phyloP scores from a whole-genome alignment of 768 basidiomycete genomes.

The Tylopilus felleus region DNA sequence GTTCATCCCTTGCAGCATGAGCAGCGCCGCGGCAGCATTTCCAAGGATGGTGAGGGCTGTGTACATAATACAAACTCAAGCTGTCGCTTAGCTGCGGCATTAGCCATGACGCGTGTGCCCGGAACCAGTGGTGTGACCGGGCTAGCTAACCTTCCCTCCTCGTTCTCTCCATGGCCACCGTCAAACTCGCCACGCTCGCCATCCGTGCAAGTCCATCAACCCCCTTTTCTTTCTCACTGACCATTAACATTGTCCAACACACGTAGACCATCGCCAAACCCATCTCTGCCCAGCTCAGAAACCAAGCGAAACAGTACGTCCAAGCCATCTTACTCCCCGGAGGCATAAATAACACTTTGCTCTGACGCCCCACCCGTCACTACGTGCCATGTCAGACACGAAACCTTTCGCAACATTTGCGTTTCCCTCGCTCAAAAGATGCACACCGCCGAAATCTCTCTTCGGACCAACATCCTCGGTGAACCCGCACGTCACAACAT shows the following conservation, averaged over 20 bases:
- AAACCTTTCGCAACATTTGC: constrained; percentile 66
- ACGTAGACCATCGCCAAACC: constrained; percentile 80
- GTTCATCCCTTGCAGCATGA: not conserved
- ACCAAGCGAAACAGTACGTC: constrained; percentile 68
- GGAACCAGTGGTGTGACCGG: not conserved
- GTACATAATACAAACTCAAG: not conserved
- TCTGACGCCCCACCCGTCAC: not conserved
- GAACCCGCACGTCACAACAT: constrained; percentile 65
- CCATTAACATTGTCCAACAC: not conserved
- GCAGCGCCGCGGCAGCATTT: too few species aligned
- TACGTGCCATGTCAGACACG: too few species aligned
- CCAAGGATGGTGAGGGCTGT: not conserved
- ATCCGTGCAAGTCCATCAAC: constrained; percentile 55
- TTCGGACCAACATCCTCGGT: constrained; percentile 74
- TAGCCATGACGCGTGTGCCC: not conserved
- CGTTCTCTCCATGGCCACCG: constrained; percentile 54
- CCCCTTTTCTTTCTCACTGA: not conserved
- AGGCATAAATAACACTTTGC: not conserved
- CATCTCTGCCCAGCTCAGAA: constrained; percentile 64
- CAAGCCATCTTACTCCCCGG: not conserved
- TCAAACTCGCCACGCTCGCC: constrained; percentile 69
- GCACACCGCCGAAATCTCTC: constrained; percentile 67
- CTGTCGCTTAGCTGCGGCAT: too few species aligned
- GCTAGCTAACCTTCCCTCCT: not conserved
- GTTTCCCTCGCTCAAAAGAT: constrained; percentile 71